A percentile compares a stretch with the other conserved stretches of the same genome.
Evolutionary conservation across 2,329 filamentous ascomycete species (phyloP).

Genomic region (Massarina eburnea): DNA sequence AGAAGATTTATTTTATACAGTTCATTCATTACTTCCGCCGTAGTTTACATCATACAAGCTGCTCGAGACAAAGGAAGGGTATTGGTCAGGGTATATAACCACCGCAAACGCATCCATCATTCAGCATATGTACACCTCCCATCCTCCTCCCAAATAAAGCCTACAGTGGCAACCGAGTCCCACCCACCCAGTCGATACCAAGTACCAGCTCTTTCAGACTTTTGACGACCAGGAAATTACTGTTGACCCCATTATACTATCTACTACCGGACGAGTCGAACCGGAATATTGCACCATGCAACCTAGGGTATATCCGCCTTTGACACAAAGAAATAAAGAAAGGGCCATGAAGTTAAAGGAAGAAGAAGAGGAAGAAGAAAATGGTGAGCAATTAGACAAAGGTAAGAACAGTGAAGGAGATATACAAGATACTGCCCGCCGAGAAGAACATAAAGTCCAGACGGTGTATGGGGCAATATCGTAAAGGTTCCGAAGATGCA

Average conservation of each 20-base stretch:
- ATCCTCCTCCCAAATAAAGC: conserved; percentile 1
- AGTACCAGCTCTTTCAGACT: not conserved
- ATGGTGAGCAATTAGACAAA: not conserved
- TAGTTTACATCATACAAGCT: too few species aligned
- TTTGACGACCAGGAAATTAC: not conserved
- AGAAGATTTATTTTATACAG: too few species aligned
- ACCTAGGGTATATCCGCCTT: not conserved
- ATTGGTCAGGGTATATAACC: too few species aligned
- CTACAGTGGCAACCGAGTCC: not conserved
- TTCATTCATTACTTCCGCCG: too few species aligned
- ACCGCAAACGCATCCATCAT: too few species aligned
- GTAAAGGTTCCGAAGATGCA: not conserved
- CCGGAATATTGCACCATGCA: not conserved
- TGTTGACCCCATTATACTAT: too few species aligned
- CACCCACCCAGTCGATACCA: not conserved
- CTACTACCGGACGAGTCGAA: too few species aligned
- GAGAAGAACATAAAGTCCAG: not conserved
- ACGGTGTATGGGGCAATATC: not conserved
- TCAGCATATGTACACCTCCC: not conserved
- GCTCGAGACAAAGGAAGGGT: too few species aligned
- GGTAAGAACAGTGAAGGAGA: not conserved
- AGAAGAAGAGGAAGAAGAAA: not conserved
- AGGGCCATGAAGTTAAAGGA: not conserved
- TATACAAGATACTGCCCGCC: not conserved
- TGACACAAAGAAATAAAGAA: not conserved